Conservation (phyloP, 495 filamentous ascomycete species). For the Penicillium simplicissimum region DNA sequence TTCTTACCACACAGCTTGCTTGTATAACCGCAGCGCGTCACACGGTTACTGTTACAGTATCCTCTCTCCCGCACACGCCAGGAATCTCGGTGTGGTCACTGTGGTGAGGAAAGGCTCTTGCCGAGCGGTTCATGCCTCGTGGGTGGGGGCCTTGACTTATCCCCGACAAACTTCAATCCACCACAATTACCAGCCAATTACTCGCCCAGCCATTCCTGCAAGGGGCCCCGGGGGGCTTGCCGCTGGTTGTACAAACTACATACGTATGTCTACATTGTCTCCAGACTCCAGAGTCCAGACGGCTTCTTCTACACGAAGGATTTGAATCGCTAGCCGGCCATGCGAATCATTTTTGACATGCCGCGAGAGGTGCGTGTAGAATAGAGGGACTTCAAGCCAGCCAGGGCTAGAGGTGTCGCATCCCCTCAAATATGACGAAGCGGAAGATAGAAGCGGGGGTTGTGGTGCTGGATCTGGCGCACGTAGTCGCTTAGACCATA, state of each 20-base stretch:
- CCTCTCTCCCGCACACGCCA: neutral
- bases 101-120: conserved; percentile 12
- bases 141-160: conserved; percentile 12
- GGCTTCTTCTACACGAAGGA: neutral
- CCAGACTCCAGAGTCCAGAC: no score
- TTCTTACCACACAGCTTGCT: neutral
- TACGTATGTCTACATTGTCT: no score
- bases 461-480: conserved; percentile 4
- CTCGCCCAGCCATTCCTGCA: conserved; percentile 14
- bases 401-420: neutral
- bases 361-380: conserved; percentile 4
- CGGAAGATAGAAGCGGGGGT: conserved; percentile 11
- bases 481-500: conserved; percentile 29
- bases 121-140: conserved; percentile 16
- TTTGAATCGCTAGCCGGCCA: neutral
- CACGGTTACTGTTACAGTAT: neutral
- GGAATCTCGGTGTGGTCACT: conserved; percentile 12
- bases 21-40: neutral
- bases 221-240: conserved; percentile 21
- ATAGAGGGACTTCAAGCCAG: neutral
- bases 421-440: neutral
- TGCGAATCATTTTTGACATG: neutral
- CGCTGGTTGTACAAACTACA: conserved; percentile 4
- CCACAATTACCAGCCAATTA: conserved; percentile 11
- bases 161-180: conserved; percentile 15